These are phyloP conservation scores for Leccinum variicolor DNA, from an alignment of 768 basidiomycete species.

Conservation along the genomic window DNA sequence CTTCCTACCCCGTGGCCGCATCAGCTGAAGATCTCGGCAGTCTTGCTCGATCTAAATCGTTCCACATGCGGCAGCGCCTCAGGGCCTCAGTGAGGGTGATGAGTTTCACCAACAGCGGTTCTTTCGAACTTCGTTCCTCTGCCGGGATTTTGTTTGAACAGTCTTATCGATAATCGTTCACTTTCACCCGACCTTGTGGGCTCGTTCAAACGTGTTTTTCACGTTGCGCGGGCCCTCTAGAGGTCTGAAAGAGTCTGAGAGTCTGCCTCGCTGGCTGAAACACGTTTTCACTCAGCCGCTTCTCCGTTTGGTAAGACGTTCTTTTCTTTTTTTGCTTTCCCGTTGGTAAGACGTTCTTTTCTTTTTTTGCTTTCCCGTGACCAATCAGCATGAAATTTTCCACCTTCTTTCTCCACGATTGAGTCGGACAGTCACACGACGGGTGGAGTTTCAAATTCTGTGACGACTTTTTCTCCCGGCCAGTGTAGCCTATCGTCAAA, in stretches of 20 bases:
- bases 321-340: background rate
- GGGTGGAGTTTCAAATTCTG: background rate
- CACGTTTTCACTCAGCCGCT: background rate
- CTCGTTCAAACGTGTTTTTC: background rate
- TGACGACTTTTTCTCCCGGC: background rate
- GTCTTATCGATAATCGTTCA: background rate
- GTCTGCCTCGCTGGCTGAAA: background rate
- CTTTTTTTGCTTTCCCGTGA: background rate
- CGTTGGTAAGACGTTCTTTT: too few species aligned
- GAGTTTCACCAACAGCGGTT: background rate
- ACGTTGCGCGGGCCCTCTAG: background rate
- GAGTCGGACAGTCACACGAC: conserved; percentile 6
- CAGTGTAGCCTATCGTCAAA: background rate
- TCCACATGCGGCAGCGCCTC: background rate
- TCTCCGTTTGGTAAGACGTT: conserved; percentile 2
- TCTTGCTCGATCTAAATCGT: background rate
- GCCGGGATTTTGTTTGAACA: background rate
- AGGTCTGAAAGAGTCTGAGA: background rate
- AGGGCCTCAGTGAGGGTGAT: background rate
- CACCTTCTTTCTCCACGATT: conserved; percentile 15
- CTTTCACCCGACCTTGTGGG: background rate
- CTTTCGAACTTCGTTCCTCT: background rate
- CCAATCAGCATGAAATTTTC: background rate
- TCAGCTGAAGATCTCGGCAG: background rate
- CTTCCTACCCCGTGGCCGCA: background rate